A percentile compares a stretch with the other conserved stretches of the same genome.
phyloP scores from a whole-genome alignment of 129 eudicot species.

The Artemisia argyi region DNA sequence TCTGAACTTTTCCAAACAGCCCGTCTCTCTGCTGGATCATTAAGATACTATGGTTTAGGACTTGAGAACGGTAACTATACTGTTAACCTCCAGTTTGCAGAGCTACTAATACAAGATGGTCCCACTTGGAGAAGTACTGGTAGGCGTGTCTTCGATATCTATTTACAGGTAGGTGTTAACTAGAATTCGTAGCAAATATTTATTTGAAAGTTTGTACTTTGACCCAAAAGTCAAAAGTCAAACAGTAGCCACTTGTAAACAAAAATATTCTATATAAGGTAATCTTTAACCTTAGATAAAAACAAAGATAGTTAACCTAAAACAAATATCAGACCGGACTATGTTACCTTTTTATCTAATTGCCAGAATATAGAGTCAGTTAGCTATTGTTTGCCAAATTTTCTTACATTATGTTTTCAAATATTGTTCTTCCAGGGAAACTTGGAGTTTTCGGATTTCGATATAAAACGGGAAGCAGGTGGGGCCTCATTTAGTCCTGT shows the following conservation, averaged over 20 bases:
- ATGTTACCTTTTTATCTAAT: too few relatives aligned
- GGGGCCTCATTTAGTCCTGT: constrained; percentile 58
- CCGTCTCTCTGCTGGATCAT: constrained; percentile 73
- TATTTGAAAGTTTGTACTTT: not conserved
- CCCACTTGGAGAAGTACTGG: constrained; percentile 57
- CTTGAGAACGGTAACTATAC: constrained; percentile 74
- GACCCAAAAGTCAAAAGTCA: too few relatives aligned
- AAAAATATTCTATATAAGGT: too few relatives aligned
- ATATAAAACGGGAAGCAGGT: constrained; percentile 63
- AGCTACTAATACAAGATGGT: constrained; percentile 38
- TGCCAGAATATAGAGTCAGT: too few relatives aligned
- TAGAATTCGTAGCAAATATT: not conserved
- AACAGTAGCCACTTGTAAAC: too few relatives aligned
- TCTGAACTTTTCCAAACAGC: constrained; percentile 67
- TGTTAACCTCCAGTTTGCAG: constrained; percentile 66
- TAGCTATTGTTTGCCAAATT: not conserved
- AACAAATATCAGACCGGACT: too few relatives aligned
- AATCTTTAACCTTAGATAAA: too few relatives aligned
- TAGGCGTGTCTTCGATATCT: constrained; percentile 74
- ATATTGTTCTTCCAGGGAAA: constrained; percentile 50
- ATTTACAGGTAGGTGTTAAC: constrained; percentile 53
- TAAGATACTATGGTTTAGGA: constrained; percentile 80
- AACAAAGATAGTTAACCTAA: too few relatives aligned
- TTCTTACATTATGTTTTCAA: not conserved
- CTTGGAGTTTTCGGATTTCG: constrained; percentile 51